A percentile compares a stretch with the other conserved stretches of the same genome.
Conservation (phyloP, 2,329 filamentous ascomycete species). For the Trichoderma aggressivum region DNA sequence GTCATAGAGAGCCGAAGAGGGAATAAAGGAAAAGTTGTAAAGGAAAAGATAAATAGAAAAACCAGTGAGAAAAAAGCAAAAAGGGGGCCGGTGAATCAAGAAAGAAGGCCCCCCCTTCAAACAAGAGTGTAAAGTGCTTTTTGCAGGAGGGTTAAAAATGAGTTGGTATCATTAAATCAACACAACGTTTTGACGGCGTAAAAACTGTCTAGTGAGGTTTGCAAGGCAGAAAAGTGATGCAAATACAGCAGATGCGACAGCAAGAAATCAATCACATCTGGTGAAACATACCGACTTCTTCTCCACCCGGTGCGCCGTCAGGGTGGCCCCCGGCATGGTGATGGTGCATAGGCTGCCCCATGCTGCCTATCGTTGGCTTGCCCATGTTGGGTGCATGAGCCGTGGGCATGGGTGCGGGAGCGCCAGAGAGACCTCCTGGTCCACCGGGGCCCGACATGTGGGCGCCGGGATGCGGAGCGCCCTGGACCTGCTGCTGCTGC, state of each 20-base stretch:
- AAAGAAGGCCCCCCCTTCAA: constrained; percentile 17
- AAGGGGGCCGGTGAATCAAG: constrained; percentile 22
- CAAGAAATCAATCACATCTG: constrained; percentile 71
- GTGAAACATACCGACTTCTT: constrained; percentile 98
- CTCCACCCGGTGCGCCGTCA: constrained; percentile 61
- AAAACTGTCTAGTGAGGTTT: constrained; percentile 24
- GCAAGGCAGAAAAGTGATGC: constrained; percentile 28
- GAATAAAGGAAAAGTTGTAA: constrained; percentile 25
- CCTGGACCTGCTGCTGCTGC: constrained; percentile 56
- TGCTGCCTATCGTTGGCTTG: constrained; percentile 62
- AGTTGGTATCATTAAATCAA: constrained; percentile 41
- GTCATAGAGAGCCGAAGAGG: constrained; percentile 22
- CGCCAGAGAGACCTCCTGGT: constrained; percentile 61
- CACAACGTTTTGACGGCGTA: constrained; percentile 29
- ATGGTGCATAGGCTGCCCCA: constrained; percentile 69
- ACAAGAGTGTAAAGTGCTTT: constrained; percentile 28
- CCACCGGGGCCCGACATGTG: constrained; percentile 68
- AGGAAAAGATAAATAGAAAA: constrained; percentile 27
- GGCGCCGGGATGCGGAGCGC: constrained; percentile 52
- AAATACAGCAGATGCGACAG: constrained; percentile 41
- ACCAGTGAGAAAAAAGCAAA: constrained; percentile 22
- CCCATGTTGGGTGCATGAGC: constrained; percentile 54
- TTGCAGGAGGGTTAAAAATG: constrained; percentile 20
- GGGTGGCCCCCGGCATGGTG: constrained; percentile 45
- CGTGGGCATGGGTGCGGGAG: constrained; percentile 60